phyloP scores from a whole-genome alignment of 345 rosid genomes.

The Eucalyptus sideroxylon region DNA sequence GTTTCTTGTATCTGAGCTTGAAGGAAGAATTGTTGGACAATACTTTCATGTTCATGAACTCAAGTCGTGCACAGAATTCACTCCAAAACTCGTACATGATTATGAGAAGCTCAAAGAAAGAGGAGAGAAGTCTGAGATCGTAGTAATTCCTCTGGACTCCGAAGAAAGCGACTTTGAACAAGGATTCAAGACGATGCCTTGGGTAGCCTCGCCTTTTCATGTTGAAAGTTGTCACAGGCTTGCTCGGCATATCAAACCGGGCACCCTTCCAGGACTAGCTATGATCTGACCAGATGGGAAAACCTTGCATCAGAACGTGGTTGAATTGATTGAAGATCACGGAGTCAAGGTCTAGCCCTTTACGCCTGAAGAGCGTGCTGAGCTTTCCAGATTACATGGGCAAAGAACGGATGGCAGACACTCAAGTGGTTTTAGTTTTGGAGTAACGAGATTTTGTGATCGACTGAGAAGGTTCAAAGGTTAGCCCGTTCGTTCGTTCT shows the following conservation, averaged over 20 bases:
- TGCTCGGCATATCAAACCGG: slow-evolving; percentile 39
- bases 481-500: not conserved
- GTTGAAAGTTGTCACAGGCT: slow-evolving; percentile 39
- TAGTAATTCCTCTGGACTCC: slow-evolving; percentile 41
- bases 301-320: slow-evolving; percentile 39
- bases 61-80: slow-evolving; percentile 20
- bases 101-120: slow-evolving; percentile 38
- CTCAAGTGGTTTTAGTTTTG: slow-evolving; percentile 41
- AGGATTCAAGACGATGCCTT: slow-evolving; percentile 39
- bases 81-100: slow-evolving; percentile 34
- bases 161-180: slow-evolving; percentile 43
- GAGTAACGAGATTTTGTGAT: slow-evolving; percentile 52
- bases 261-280: slow-evolving; percentile 39
- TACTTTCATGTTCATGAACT: slow-evolving; percentile 26
- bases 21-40: slow-evolving; percentile 57
- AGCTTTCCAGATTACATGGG: slow-evolving; percentile 18
- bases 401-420: slow-evolving; percentile 39
- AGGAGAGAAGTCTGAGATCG: slow-evolving; percentile 47
- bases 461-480: slow-evolving; percentile 43
- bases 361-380: slow-evolving; percentile 49
- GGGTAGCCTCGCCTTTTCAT: slow-evolving; percentile 58
- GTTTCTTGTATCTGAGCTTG: slow-evolving; percentile 52
- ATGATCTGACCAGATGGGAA: slow-evolving; percentile 70
- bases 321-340: slow-evolving; percentile 48
- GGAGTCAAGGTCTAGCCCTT: slow-evolving; percentile 63